phyloP scores from a whole-genome alignment of 2,329 filamentous ascomycete species.

The Colletotrichum limetticola region DNA sequence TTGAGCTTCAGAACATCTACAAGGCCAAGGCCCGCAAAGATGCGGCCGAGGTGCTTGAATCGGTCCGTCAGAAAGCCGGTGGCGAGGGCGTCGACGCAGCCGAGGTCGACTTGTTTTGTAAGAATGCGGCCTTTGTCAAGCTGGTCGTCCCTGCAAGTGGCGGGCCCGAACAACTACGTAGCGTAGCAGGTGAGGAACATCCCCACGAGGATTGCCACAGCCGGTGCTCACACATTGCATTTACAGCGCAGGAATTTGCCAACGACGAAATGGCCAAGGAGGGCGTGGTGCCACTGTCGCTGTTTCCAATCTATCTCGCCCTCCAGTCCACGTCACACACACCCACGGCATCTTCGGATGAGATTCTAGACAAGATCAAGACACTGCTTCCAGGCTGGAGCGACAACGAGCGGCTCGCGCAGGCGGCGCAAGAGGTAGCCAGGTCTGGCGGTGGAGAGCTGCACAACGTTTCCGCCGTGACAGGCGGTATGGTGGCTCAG shows the following conservation, averaged over 20 bases:
- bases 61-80: constrained; percentile 63
- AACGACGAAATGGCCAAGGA: constrained; percentile 64
- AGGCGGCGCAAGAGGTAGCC: constrained; percentile 73
- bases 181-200: constrained; percentile 63
- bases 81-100: constrained; percentile 69
- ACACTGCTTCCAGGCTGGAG: constrained; percentile 58
- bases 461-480: constrained; percentile 90
- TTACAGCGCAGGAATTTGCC: constrained; percentile 62
- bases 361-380: constrained; percentile 62
- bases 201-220: constrained; percentile 5
- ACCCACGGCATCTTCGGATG: constrained; percentile 56
- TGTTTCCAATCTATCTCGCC: constrained; percentile 77
- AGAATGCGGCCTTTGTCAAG: constrained; percentile 93
- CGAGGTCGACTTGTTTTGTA: constrained; percentile 93
- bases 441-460: constrained; percentile 86
- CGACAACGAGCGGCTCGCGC: constrained; percentile 59
- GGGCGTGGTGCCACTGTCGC: constrained; percentile 64
- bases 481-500: constrained; percentile 94
- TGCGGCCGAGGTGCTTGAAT: constrained; percentile 76
- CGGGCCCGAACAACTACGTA: constrained; percentile 58
- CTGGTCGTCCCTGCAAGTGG: constrained; percentile 72
- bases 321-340: constrained; percentile 64
- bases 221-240: neutral
- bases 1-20: constrained; percentile 92
- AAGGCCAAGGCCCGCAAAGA: constrained; percentile 87